A percentile compares a stretch with the other conserved stretches of the same genome.
Conservation (phyloP, 1,139 yeast genomes). For the Blastobotrys persicus region DNA sequence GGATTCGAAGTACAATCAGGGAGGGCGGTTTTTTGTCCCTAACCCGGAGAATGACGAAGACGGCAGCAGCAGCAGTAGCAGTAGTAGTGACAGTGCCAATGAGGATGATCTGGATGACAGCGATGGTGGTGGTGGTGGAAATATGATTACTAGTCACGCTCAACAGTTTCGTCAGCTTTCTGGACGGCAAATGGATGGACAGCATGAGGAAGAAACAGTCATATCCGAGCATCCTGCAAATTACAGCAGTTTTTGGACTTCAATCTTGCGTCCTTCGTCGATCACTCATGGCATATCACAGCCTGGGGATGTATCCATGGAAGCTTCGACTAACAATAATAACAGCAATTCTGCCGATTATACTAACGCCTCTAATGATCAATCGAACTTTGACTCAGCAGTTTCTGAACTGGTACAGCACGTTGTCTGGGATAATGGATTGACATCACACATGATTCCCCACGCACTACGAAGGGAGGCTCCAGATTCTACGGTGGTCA, state of each 20-base stretch:
- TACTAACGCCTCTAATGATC: conserved; percentile 4
- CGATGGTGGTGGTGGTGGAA: conserved; percentile 18
- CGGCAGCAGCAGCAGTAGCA: conserved; percentile 18
- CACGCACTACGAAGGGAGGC: conserved; percentile 8
- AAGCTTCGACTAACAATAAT: neutral
- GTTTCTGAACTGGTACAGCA: conserved; percentile 42
- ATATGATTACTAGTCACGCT: neutral
- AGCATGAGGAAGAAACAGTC: neutral
- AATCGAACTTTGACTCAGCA: conserved; percentile 15
- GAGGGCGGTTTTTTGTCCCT: conserved; percentile 75
- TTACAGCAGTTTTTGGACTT: neutral
- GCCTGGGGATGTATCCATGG: neutral
- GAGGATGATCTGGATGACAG: conserved; percentile 17
- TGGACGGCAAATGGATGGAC: neutral
- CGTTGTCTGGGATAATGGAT: conserved; percentile 45
- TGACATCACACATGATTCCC: conserved; percentile 18
- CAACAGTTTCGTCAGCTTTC: neutral
- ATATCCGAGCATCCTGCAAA: neutral
- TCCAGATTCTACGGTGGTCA: conserved; percentile 22
- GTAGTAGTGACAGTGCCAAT: conserved; percentile 7
- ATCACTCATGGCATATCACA: neutral
- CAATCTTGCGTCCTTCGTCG: neutral
- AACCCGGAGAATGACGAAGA: conserved; percentile 30
- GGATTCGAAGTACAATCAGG: conserved; percentile 79
- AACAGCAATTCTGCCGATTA: neutral